phyloP scores from a whole-genome alignment of 1,284 basidiomycete species.

The Cerrena zonata region DNA sequence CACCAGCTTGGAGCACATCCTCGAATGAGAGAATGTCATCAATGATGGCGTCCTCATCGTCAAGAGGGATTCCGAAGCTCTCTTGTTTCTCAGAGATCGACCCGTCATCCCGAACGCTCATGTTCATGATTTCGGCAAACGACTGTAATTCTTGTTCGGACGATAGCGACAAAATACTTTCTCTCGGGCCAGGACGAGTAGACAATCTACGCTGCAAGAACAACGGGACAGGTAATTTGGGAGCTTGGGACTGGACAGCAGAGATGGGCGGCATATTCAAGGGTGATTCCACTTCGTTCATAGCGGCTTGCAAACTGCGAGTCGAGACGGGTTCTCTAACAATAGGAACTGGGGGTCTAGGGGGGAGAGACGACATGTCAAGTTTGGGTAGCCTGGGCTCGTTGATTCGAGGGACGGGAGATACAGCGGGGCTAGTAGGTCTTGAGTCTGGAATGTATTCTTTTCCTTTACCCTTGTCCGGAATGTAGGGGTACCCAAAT shows the following conservation, averaged over 20 bases:
- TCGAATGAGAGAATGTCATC: background rate
- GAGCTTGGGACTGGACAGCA: background rate
- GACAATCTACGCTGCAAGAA: slow-evolving; percentile 6
- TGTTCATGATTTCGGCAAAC: slow-evolving; percentile 29
- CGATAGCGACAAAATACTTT: slow-evolving; percentile 24
- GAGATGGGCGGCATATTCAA: background rate
- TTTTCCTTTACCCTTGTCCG: too few relatives aligned
- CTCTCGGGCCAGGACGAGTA: background rate
- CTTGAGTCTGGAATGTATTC: too few relatives aligned
- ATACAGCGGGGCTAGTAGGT: too few relatives aligned
- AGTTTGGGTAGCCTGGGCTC: background rate
- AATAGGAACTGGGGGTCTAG: background rate
- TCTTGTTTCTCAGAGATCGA: background rate
- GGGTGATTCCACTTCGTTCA: background rate
- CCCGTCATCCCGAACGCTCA: slow-evolving; percentile 13
- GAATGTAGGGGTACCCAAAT: too few relatives aligned
- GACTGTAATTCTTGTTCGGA: slow-evolving; percentile 30
- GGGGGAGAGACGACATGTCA: background rate
- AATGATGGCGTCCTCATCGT: background rate
- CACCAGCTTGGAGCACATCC: background rate
- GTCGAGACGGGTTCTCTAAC: background rate
- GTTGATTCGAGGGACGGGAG: too few relatives aligned
- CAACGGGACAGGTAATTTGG: background rate
- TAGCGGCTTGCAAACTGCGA: background rate
- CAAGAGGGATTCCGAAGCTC: background rate